These are phyloP conservation scores for Aciculoconidium aculeatum DNA, from an alignment of 805 yeast species.

Conservation along the genomic window DNA sequence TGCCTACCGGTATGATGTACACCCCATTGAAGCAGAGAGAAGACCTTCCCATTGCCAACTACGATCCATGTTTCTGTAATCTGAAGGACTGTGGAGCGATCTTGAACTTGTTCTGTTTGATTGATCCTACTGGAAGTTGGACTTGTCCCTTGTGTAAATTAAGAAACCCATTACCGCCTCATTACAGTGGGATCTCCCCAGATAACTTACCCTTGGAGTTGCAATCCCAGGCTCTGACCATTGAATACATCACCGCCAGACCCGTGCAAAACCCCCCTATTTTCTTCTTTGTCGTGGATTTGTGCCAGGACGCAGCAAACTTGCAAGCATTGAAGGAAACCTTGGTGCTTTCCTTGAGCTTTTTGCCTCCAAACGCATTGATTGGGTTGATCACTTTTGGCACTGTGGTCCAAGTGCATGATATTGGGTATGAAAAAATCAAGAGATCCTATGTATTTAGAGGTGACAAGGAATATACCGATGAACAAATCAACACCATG, in stretches of 20 bases:
- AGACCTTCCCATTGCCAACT: slow-evolving; percentile 69
- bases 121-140: slow-evolving; percentile 81
- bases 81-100: slow-evolving; percentile 74
- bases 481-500: slow-evolving; percentile 56
- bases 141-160: slow-evolving; percentile 76
- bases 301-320: slow-evolving; percentile 87
- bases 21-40: slow-evolving; percentile 86
- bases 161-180: slow-evolving; percentile 77
- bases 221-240: slow-evolving; percentile 60
- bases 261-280: slow-evolving; percentile 83
- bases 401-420: slow-evolving; percentile 87
- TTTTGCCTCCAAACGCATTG: slow-evolving; percentile 85
- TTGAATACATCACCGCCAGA: slow-evolving; percentile 78
- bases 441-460: slow-evolving; percentile 77
- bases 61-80: slow-evolving; percentile 82
- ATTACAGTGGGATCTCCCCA: slow-evolving; percentile 69
- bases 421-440: slow-evolving; percentile 58
- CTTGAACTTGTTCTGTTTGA: slow-evolving; percentile 79
- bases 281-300: slow-evolving; percentile 78
- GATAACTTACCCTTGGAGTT: slow-evolving; percentile 81
- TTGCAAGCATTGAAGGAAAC: slow-evolving; percentile 78
- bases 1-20: slow-evolving; percentile 90
- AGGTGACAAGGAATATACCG: slow-evolving; percentile 81
- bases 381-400: slow-evolving; percentile 87
- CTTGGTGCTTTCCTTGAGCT: slow-evolving; percentile 63